These are phyloP conservation scores for Trichoderma arundinaceum DNA, from an alignment of 2,329 filamentous ascomycete genomes.

Conservation along the genomic window DNA sequence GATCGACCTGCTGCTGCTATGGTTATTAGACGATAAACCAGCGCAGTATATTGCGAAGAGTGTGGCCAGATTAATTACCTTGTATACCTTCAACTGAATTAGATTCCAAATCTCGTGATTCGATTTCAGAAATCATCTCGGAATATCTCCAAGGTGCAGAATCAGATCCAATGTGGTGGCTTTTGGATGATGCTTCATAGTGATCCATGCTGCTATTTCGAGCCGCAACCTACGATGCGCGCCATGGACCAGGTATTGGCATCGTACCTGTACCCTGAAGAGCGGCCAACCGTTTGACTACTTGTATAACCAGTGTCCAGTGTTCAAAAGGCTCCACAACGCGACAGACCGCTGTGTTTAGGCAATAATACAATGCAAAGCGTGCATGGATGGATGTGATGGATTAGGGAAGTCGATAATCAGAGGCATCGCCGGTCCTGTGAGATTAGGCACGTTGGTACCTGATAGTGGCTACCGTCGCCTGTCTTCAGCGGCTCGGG, in stretches of 20 bases:
- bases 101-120: not conserved
- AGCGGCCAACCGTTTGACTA: not conserved
- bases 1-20: not conserved
- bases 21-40: no score
- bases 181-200: not conserved
- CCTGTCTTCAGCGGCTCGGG: not conserved
- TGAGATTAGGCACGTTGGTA: not conserved
- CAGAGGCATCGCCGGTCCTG: not conserved
- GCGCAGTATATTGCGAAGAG: no score
- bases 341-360: not conserved
- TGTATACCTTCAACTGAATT: no score
- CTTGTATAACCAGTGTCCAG: no score
- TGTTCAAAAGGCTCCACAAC: not conserved
- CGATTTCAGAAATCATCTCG: not conserved
- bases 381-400: no score
- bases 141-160: not conserved
- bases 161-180: not conserved
- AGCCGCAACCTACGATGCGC: not conserved
- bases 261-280: not conserved
- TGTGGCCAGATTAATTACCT: no score
- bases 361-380: not conserved
- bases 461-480: not conserved
- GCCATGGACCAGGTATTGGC: not conserved
- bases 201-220: not conserved
- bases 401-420: not conserved